Base-by-base conservation (phyloP, 768 basidiomycete genomes). In the Cubamyces sp. region DNA sequence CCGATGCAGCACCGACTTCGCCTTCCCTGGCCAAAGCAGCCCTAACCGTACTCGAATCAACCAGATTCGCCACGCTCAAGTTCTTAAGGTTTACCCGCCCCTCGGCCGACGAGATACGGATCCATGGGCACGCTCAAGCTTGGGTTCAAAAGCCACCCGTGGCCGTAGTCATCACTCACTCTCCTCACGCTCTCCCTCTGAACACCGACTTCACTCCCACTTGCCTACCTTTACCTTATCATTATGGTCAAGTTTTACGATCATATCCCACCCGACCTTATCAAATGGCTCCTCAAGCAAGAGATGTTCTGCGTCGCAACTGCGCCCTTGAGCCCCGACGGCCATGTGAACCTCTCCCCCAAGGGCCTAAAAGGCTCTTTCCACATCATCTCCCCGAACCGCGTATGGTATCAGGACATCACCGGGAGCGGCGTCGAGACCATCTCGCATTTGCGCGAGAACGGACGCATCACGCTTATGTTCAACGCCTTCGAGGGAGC, bases 381-480 rank as follows among this genome's bases (percentile, higher is more conserved):
- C 68, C 87, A 87, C 66, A 69, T 89, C 63, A 74, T 82, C n/a
- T 76, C 83, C 58, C 72, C 79, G n/a, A 82, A 77, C 43, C 75
- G 73, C 50, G 84, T 87, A 1, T 90, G 88, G 89, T 91, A 91
- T 64, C 87, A 91, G 68, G 88, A 91, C 70, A 76, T 88, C 48
- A 86, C 84, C 21, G 89, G 89, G 9, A 85, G 86, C 63, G 87
- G 87, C 87, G 61, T 43, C 42, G 86, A 87, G 71, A 87, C 85
- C 0, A 79, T 86, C 46, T 75, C 86, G 1, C 87, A 88, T 64
- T 51, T 87, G 37, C 77, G 82, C n/a, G 86, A 88, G 66, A 88
- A 88, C 65, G 82, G 80, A 1, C 74, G 87, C 18, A 80, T 88
- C 40, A 87, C 86, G 0, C 75, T 88, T 58, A 71, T 88, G 70